phyloP scores from a whole-genome alignment of 2,329 filamentous ascomycete species.

The Pyricularia pennisetigena region DNA sequence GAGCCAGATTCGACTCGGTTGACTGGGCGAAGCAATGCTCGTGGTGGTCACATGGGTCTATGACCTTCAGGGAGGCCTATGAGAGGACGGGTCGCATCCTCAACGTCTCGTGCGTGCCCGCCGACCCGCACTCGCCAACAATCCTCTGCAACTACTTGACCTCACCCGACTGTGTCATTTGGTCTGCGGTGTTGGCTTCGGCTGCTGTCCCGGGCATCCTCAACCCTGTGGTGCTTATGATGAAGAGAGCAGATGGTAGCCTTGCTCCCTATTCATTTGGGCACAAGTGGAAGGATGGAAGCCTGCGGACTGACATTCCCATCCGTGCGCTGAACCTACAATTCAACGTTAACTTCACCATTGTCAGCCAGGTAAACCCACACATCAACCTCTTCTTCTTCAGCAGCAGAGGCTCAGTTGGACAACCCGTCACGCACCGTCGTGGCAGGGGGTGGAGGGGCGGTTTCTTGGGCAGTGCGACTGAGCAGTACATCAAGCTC shows the following conservation, averaged over 20 bases:
- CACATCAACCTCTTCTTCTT: constrained; percentile 99
- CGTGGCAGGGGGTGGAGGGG: constrained; percentile 91
- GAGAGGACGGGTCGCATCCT: constrained; percentile 87
- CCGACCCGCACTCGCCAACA: constrained; percentile 84
- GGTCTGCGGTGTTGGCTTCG: constrained; percentile 91
- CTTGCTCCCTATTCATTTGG: constrained; percentile 90
- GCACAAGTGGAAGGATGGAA: constrained; percentile 99
- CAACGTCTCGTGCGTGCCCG: constrained; percentile 92
- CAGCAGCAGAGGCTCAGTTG: constrained; percentile 83
- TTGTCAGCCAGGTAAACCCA: constrained; percentile 83
- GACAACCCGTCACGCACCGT: constrained; percentile 87
- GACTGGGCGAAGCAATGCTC: constrained; percentile 79
- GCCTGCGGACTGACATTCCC: constrained; percentile 87
- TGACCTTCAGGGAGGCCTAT: constrained; percentile 93
- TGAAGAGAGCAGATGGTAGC: constrained; percentile 70
- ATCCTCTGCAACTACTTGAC: constrained; percentile 95
- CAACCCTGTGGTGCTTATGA: constrained; percentile 88
- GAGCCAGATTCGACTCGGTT: constrained; percentile 85
- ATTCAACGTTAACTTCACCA: constrained; percentile 97
- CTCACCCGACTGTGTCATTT: constrained; percentile 92
- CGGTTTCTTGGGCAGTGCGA: constrained; percentile 83
- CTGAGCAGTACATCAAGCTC: constrained; percentile 91
- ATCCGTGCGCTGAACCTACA: constrained; percentile 89
- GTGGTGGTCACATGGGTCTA: constrained; percentile 86
- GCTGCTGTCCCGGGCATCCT: constrained; percentile 93